Conservation (phyloP, 495 filamentous ascomycete species). For the Massariosphaeria phaeospora region DNA sequence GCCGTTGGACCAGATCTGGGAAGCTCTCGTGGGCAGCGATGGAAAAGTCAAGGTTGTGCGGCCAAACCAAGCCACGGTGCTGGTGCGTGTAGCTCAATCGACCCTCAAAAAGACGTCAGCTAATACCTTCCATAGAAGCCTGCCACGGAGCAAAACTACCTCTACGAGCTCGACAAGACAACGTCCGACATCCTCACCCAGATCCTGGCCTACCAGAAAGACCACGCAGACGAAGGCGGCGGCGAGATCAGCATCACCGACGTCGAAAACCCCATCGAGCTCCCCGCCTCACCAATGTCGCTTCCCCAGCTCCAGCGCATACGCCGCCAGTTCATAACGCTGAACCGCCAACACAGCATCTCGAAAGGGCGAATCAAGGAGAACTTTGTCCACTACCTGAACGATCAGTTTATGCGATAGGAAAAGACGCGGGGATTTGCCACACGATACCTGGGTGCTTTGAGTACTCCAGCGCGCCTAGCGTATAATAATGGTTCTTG, state of each 20-base stretch:
- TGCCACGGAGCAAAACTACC: conserved; percentile 66
- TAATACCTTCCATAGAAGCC: conserved; percentile 52
- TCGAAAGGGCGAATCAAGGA: conserved; percentile 57
- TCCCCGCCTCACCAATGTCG: conserved; percentile 44
- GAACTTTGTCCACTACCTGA: conserved; percentile 70
- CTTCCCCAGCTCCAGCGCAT: conserved; percentile 77
- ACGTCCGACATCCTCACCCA: conserved; percentile 75
- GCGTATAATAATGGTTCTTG: no score
- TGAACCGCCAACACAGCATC: conserved; percentile 61
- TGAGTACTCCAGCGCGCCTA: no score
- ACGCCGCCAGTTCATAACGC: conserved; percentile 75
- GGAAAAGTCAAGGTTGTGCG: conserved; percentile 52
- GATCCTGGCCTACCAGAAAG: conserved; percentile 68
- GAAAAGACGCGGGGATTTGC: no score
- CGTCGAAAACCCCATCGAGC: conserved; percentile 33
- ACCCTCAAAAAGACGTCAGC: no score
- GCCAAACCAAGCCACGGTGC: conserved; percentile 77
- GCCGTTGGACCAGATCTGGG: conserved; percentile 70
- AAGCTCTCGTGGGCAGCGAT: conserved; percentile 61
- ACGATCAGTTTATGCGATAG: conserved; percentile 37
- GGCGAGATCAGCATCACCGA: conserved; percentile 46
- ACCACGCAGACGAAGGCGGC: conserved; percentile 57
- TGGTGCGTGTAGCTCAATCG: conserved; percentile 42
- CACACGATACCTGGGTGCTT: conserved; percentile 6
- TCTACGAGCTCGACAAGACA: conserved; percentile 78